A percentile compares a stretch with the other conserved stretches of the same genome.
Evolutionary conservation across 2,329 filamentous ascomycete genomes (phyloP).

Genomic region (Blastomyces emzantsi): DNA sequence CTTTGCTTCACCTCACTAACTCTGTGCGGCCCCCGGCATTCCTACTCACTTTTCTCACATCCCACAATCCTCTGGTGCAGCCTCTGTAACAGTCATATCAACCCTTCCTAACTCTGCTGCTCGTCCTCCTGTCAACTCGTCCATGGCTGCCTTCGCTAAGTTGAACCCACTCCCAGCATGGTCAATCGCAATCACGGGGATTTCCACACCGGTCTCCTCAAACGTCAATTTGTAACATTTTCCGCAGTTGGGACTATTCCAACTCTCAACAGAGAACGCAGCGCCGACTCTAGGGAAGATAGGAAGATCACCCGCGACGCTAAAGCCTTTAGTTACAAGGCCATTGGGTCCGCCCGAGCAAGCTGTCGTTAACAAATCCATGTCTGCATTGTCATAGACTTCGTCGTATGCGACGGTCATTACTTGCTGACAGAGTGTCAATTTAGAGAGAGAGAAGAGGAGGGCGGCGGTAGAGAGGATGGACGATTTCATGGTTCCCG

Average conservation of each 20-base stretch:
- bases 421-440: constrained; percentile 10
- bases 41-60: neutral
- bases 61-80: neutral
- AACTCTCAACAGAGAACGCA: constrained; percentile 39
- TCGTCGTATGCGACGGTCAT: constrained; percentile 59
- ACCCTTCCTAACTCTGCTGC: constrained; percentile 34
- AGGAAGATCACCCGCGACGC: constrained; percentile 38
- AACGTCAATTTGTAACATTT: constrained; percentile 46
- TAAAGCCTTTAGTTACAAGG: constrained; percentile 26
- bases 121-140: constrained; percentile 40
- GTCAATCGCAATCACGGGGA: constrained; percentile 45
- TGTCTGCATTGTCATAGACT: constrained; percentile 55
- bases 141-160: constrained; percentile 41
- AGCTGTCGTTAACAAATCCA: constrained; percentile 47
- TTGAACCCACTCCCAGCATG: constrained; percentile 39
- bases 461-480: neutral
- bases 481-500: neutral
- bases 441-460: neutral
- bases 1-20: neutral
- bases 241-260: constrained; percentile 43
- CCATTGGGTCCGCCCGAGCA: constrained; percentile 33
- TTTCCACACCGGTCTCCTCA: constrained; percentile 33
- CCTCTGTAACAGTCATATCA: constrained; percentile 11
- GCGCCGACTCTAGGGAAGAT: constrained; percentile 44
- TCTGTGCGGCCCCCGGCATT: neutral